Evolutionary conservation across 768 basidiomycete genomes (phyloP), one percentile per base, ranked within the genome.

Genomic region (Nidularia sp.): DNA sequence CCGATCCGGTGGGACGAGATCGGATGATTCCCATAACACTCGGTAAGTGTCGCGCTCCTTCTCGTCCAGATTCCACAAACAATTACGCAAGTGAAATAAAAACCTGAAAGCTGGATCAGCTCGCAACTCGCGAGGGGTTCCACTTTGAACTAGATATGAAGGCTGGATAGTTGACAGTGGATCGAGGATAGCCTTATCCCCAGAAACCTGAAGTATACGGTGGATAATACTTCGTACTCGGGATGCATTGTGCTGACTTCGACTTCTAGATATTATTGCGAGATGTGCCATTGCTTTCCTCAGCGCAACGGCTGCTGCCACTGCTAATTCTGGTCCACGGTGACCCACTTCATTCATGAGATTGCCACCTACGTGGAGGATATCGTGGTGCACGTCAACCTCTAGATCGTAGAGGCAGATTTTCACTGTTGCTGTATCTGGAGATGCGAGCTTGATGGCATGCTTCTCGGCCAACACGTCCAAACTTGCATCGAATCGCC

Each of bases 121-220:
- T 25, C 93, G 87, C 47, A 92, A 63, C 34, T 74, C 63, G 45
- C 86, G 79, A 6, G 90, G 86, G 6, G 76, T 66, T 4, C 91
- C 91, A 44, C 75, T 80, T 62, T 90, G 90, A 25, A 94, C 81
- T 34, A 95, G 76, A 62, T 83, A 91, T 2, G 91, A 93, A 5
- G 90, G 88, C 46, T 93, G 90, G 32, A 84, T 90, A 33, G 88
- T 83, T 18, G 92, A 93, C 10, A 91, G 73, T 6, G 90, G 88
- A 62, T 93, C 89, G 5, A 89, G 73, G 31, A 82, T 67, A 2
- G 80, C 62, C 22, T 74, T 68, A 32, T 78, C 68, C 31, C 70
- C 68, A n/a, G 84, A 83, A 48, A 69, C 69, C 52, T 68, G 62
- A 48, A 90, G 70, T 47, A 87, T 74, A 42, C 70, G 67, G 47